These are phyloP conservation scores for Harrya chromipes DNA, from an alignment of 768 basidiomycete species.

Conservation along the genomic window DNA sequence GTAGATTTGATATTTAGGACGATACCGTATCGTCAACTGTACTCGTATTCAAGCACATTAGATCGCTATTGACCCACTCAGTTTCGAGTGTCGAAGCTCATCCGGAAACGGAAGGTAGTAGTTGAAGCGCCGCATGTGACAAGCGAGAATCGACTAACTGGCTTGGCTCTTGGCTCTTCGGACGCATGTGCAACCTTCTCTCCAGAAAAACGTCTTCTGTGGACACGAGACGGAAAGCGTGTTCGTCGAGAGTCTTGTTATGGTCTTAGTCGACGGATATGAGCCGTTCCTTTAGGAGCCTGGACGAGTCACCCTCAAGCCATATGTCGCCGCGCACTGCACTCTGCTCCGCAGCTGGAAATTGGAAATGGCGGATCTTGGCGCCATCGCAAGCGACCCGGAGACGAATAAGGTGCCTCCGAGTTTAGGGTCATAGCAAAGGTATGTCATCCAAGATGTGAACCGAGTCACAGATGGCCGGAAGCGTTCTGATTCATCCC, in stretches of 20 bases:
- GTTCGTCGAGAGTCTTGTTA: background rate
- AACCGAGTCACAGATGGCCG: background rate
- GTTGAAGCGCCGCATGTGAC: background rate
- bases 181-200: background rate
- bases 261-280: background rate
- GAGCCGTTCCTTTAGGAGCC: background rate
- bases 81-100: background rate
- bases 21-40: background rate
- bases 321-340: no score
- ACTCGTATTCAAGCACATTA: background rate
- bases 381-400: background rate
- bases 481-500: conserved; percentile 5
- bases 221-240: conserved; percentile 1
- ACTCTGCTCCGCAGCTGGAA: no score
- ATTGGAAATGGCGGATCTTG: background rate
- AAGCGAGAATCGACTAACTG: background rate
- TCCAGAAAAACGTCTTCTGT: background rate
- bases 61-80: background rate
- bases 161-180: conserved; percentile 16
- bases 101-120: conserved; percentile 17
- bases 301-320: background rate
- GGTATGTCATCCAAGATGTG: background rate
- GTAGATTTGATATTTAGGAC: conserved; percentile 33
- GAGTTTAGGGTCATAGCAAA: background rate
- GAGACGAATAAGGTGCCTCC: background rate